These are phyloP conservation scores for Pichia sp. DNA, from an alignment of 1,139 yeast species.

Conservation along the genomic window DNA sequence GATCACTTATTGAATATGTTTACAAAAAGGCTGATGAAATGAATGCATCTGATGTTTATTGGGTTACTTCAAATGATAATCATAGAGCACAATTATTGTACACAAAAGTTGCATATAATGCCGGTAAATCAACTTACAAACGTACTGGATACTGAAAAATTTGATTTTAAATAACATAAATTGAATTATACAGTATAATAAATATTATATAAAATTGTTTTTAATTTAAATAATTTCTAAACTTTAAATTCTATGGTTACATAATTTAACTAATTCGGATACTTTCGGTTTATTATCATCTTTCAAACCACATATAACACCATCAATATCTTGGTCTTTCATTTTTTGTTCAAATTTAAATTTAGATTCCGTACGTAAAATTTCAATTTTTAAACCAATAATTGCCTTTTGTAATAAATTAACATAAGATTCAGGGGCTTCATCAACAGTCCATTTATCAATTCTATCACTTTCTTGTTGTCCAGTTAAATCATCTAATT, in stretches of 20 bases:
- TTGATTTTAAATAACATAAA: no score
- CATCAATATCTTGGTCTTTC: slow-evolving; percentile 41
- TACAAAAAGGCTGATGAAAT: slow-evolving; percentile 43
- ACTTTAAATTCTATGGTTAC: slow-evolving; percentile 1
- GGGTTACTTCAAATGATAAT: slow-evolving; percentile 51
- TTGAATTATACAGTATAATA: no score
- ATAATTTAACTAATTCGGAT: slow-evolving; percentile 6
- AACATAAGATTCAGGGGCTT: slow-evolving; percentile 51
- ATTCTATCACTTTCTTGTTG: slow-evolving; percentile 42
- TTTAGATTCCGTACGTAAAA: slow-evolving; percentile 46
- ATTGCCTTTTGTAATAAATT: slow-evolving; percentile 46
- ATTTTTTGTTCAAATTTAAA: slow-evolving; percentile 57
- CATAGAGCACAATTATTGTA: slow-evolving; percentile 56
- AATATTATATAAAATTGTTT: no score
- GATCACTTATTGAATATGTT: slow-evolving; percentile 44
- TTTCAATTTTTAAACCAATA: slow-evolving; percentile 52
- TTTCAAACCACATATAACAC: slow-evolving; percentile 42
- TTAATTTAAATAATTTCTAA: no score
- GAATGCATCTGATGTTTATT: slow-evolving; percentile 41
- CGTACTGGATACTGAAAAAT: slow-evolving; percentile 2
- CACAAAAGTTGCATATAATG: slow-evolving; percentile 46
- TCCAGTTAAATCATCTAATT: slow-evolving; percentile 41
- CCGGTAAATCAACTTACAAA: slow-evolving; percentile 28
- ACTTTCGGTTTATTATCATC: slow-evolving; percentile 11
- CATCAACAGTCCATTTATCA: slow-evolving; percentile 49